Conservation (phyloP, 306 rosid species). For the Cicer arietinum region DNA sequence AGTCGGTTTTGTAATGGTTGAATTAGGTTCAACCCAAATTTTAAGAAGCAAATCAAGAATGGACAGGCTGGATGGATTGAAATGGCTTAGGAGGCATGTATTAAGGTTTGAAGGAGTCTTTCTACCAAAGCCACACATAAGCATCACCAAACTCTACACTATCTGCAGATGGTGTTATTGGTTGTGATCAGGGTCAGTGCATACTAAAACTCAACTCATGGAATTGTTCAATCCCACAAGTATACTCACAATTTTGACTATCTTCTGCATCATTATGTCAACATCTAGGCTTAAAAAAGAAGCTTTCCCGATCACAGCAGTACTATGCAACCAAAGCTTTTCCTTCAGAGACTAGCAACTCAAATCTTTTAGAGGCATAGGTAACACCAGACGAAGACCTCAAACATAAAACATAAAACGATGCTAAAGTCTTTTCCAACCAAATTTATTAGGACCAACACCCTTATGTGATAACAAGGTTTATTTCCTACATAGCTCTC, state of each 20-base stretch:
- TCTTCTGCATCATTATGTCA: conserved; percentile 1
- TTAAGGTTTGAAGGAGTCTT: not conserved
- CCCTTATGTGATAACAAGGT: not conserved
- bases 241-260: not conserved
- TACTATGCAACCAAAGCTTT: not conserved
- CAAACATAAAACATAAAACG: not conserved
- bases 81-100: not conserved
- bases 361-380: conserved; percentile 3
- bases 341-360: conserved; percentile 4
- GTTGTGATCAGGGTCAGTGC: not conserved
- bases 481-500: conserved; percentile 6
- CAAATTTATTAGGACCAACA: not conserved
- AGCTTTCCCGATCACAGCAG: not conserved
- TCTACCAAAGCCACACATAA: not conserved
- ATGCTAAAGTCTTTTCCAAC: not conserved
- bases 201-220: not conserved
- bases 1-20: no score
- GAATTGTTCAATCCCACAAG: not conserved
- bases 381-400: not conserved
- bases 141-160: not conserved
- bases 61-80: not conserved
- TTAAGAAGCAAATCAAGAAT: not conserved
- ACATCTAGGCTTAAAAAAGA: not conserved
- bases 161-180: not conserved
- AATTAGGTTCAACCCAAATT: no score